Evolutionary conservation across 192 early-diverging fungal species (phyloP), one percentile per base, ranked within the genome.

Genomic region (Helicostylum pulchrum): DNA sequence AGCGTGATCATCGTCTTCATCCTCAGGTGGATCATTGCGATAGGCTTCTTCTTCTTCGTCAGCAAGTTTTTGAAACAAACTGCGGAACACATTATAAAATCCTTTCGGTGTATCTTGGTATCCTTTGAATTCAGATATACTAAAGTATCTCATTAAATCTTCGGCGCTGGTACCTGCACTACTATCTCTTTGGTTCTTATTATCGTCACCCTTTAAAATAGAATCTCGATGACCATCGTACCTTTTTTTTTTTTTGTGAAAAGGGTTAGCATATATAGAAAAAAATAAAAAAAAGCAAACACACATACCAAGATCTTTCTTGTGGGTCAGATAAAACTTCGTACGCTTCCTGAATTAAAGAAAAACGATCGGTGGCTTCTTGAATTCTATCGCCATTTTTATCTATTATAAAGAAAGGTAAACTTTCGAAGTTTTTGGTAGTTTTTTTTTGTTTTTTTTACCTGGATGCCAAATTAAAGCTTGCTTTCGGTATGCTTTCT

Each of bases 171-270:
- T 85, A 36, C 85, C 85, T 9, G 81, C 82, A 39, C 77, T 67
- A 45, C 75, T 73, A 61, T 85, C 76, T 14, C 63, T 68, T 54
- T 73, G 64, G 44, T 78, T 71, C 8, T 67, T 70, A 62, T 84
- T 66, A 39, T 81, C 83, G 61, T 87, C 85, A 58, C 89, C 93
- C 43, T 92, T 86, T 55, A 97, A 78, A 70, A 98, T 98, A 46
- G 89, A 87, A 66, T 96, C 94, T 59, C 94, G 79, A 72, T 97
- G 95, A 53, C 87, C 84, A 74, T 98, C 95, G 72, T 94, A 93
- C 85, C 85, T 87, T 56, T 32, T 11, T n/a, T 26, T 34, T 21
- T 19, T 26, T 26, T 26, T 26, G 2, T 26, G 26, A 26, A 26
- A 26, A 26, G 2, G 26, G 7, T 31, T 10, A 54, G 17, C 9